Percentiles rank a stretch among this genome's conserved stretches.
These are phyloP conservation scores for Pilobolus umbonatus DNA, from an alignment of 192 early-diverging fungal genomes.

Conservation along the genomic window DNA sequence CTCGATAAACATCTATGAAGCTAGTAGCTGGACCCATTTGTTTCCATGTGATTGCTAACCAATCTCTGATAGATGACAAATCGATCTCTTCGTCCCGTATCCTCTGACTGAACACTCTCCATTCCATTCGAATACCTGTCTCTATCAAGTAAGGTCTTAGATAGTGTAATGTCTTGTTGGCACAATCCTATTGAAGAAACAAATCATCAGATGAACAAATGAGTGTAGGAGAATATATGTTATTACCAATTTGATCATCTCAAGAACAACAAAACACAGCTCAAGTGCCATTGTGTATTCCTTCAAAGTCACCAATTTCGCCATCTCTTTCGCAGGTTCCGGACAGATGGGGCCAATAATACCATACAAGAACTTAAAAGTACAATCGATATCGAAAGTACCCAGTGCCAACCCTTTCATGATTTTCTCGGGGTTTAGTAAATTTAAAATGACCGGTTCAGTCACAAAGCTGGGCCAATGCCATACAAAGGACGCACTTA, in stretches of 20 bases:
- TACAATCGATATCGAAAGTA: slow-evolving; percentile 52
- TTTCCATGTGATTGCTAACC: slow-evolving; percentile 34
- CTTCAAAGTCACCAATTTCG: slow-evolving; percentile 11
- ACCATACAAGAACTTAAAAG: neutral
- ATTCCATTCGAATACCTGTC: slow-evolving; percentile 38
- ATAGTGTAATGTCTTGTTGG: slow-evolving; percentile 36
- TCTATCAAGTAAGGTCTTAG: slow-evolving; percentile 35
- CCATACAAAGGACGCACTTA: neutral
- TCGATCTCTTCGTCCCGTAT: slow-evolving; percentile 23
- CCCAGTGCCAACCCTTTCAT: slow-evolving; percentile 62
- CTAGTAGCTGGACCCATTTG: slow-evolving; percentile 21
- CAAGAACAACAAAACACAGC: slow-evolving; percentile 69
- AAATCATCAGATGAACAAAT: neutral
- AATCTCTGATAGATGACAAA: slow-evolving; percentile 19
- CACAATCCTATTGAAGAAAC: slow-evolving; percentile 37
- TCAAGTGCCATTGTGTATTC: slow-evolving; percentile 56
- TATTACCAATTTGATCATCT: slow-evolving; percentile 46
- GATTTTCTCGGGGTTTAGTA: slow-evolving; percentile 53
- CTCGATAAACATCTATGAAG: slow-evolving; percentile 12
- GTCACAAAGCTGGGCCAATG: slow-evolving; percentile 31
- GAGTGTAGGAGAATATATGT: neutral
- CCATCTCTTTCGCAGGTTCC: neutral
- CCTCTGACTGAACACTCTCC: slow-evolving; percentile 32
- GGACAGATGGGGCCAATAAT: slow-evolving; percentile 1
- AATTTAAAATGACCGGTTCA: slow-evolving; percentile 34